phyloP scores from a whole-genome alignment of 179 eudicot genomes.

The Gypsophila paniculata region DNA sequence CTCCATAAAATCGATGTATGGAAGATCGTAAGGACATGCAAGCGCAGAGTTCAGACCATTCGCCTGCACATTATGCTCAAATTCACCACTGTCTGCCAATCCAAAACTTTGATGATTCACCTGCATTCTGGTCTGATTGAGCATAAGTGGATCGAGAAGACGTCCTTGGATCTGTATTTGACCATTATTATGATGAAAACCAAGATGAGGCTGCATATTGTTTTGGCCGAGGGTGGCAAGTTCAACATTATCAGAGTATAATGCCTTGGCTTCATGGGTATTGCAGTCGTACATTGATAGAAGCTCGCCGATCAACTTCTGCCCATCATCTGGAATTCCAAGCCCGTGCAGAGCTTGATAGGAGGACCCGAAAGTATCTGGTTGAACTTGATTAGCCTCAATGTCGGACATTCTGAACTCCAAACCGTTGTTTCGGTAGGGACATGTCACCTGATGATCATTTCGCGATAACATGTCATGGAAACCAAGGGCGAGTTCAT shows the following conservation, averaged over 20 bases:
- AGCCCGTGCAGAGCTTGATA: slow-evolving; percentile 17
- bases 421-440: slow-evolving; percentile 29
- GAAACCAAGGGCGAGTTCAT: slow-evolving; percentile 47
- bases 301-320: slow-evolving; percentile 58
- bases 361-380: slow-evolving; percentile 25
- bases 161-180: slow-evolving; percentile 14
- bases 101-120: slow-evolving; percentile 12
- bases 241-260: slow-evolving; percentile 17
- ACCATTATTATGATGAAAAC: slow-evolving; percentile 15
- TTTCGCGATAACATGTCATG: slow-evolving; percentile 53
- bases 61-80: slow-evolving; percentile 13
- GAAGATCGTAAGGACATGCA: slow-evolving; percentile 17
- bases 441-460: slow-evolving; percentile 58
- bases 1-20: slow-evolving; percentile 15
- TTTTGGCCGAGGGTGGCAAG: slow-evolving; percentile 2
- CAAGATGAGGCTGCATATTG: slow-evolving; percentile 4
- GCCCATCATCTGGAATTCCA: slow-evolving; percentile 73
- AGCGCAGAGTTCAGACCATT: slow-evolving; percentile 7
- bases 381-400: slow-evolving; percentile 43
- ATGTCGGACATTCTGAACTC: slow-evolving; percentile 34
- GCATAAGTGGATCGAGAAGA: background rate
- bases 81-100: slow-evolving; percentile 12
- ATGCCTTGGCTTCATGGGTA: slow-evolving; percentile 36
- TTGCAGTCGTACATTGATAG: slow-evolving; percentile 56
- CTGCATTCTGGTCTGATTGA: background rate